These are phyloP conservation scores for Ophiosphaerella korrae DNA, from an alignment of 2,329 filamentous ascomycete genomes.

Conservation along the genomic window DNA sequence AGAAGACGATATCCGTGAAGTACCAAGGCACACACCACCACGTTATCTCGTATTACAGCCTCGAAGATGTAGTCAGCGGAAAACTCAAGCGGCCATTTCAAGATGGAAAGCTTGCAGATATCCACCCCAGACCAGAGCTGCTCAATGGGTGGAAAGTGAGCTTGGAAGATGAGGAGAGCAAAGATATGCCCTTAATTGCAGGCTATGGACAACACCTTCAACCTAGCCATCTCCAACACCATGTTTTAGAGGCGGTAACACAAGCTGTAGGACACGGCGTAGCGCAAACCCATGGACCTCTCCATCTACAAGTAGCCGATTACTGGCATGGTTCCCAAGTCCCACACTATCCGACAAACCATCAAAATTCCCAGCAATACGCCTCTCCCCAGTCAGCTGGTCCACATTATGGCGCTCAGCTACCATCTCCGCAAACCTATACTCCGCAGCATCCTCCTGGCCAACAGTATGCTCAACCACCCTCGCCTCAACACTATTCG, in stretches of 20 bases:
- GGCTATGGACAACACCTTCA: slow-evolving; percentile 38
- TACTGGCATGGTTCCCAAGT: slow-evolving; percentile 38
- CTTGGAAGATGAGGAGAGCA: slow-evolving; percentile 45
- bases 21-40: slow-evolving; percentile 79
- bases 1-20: slow-evolving; percentile 88
- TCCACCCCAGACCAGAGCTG: slow-evolving; percentile 41
- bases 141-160: slow-evolving; percentile 46
- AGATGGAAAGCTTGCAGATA: slow-evolving; percentile 40
- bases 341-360: slow-evolving; percentile 30
- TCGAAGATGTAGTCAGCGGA: slow-evolving; percentile 70
- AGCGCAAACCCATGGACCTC: slow-evolving; percentile 30
- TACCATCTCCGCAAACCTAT: slow-evolving; percentile 15
- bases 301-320: slow-evolving; percentile 37
- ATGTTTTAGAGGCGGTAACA: slow-evolving; percentile 23
- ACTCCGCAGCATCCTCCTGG: slow-evolving; percentile 14
- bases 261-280: slow-evolving; percentile 32
- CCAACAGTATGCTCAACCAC: slow-evolving; percentile 30
- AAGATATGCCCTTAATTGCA: slow-evolving; percentile 37
- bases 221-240: slow-evolving; percentile 36
- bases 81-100: slow-evolving; percentile 44
- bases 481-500: slow-evolving; percentile 35
- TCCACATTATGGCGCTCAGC: slow-evolving; percentile 27
- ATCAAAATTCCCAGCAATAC: slow-evolving; percentile 34
- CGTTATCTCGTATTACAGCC: slow-evolving; percentile 85
- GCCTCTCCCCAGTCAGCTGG: slow-evolving; percentile 22